Base-by-base conservation (phyloP, 441 rosid species). In the Sinapis alba region DNA sequence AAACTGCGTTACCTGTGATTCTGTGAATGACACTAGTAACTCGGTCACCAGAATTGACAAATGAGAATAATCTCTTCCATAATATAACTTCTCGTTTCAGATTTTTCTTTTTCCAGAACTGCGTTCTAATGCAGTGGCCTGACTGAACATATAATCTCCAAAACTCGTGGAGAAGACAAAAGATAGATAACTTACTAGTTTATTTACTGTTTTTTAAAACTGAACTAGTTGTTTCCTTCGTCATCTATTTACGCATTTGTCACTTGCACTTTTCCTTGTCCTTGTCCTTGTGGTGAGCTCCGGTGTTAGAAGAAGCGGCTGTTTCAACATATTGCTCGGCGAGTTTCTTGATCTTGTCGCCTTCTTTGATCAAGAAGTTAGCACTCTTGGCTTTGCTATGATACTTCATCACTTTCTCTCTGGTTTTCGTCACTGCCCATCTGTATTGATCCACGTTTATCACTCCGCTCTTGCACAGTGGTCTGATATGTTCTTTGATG, bases 401-500 rank as follows among this genome's bases (percentile, higher is more conserved):
- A 84, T 87, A 90, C 81, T 86, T 96, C 99, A 92, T 94, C 41
- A 96, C 97, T 80, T 96, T 96, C 36, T 94, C 96, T 0, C 90
- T 79, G 54, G 98, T 84, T 84, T 94, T 94, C 8, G 91, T 81
- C 75, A 89, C 96, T n/a, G 98, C 88, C 98, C 98, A 96, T 71
- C 96, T 86, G 72, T 96, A 96, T 54, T 92, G 97, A 61, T 92
- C 98, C 7, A 83, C 80, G 12, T 88, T 85, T 72, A 94, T 90
- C 77, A 96, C 90, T 41, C 96, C 89, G 74, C 97, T 96, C 84
- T 87, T 96, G 64, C 98, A 96, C 59, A 94, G 89, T 36, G 98
- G 98, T 80, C 99, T 87, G 53, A 96, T 85, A 85, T 96, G 98
- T 81, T 96, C 98, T 82, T 96, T 96, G 82, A 96, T 82, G 82